Evolutionary conservation across 768 basidiomycete species (phyloP).

Genomic region (Daedaleopsis sinensis): DNA sequence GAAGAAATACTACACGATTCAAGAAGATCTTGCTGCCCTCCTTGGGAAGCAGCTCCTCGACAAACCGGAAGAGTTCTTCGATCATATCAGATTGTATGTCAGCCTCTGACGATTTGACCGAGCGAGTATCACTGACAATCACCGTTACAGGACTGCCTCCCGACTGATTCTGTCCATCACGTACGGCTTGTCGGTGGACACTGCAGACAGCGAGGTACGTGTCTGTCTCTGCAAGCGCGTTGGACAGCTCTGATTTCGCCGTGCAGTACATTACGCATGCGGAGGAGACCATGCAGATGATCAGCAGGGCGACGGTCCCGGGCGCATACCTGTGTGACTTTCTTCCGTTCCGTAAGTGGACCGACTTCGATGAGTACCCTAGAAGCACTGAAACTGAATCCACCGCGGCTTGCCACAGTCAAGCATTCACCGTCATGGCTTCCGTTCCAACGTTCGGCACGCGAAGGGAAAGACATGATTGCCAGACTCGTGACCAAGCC

Average conservation of each 20-base stretch:
- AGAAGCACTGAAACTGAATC: neutral
- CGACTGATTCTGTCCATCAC: conserved; percentile 10
- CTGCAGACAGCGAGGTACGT: conserved; percentile 13
- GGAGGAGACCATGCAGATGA: conserved; percentile 37
- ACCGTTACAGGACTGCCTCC: neutral
- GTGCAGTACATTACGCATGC: conserved; percentile 43
- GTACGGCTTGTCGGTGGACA: conserved; percentile 6
- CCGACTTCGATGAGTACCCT: too few species aligned
- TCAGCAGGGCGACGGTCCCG: conserved; percentile 38
- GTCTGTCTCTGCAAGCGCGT: neutral
- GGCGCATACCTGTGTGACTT: conserved; percentile 44
- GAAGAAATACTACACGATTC: conserved; percentile 34
- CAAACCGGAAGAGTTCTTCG: conserved; percentile 6
- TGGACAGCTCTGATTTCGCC: neutral
- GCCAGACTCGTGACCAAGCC: conserved; percentile 15
- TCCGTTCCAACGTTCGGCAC: conserved; percentile 28
- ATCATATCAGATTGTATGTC: conserved; percentile 14
- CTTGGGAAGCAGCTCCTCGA: conserved; percentile 12
- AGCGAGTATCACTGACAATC: neutral
- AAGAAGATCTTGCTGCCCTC: conserved; percentile 30
- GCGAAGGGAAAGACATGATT: conserved; percentile 14
- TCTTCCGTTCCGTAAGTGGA: conserved; percentile 13
- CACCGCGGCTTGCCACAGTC: conserved; percentile 15
- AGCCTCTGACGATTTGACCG: too few species aligned
- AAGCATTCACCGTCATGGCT: conserved; percentile 28